phyloP scores from a whole-genome alignment of 371 early-diverging fungal species.

The Cokeromyces recurvatus region DNA sequence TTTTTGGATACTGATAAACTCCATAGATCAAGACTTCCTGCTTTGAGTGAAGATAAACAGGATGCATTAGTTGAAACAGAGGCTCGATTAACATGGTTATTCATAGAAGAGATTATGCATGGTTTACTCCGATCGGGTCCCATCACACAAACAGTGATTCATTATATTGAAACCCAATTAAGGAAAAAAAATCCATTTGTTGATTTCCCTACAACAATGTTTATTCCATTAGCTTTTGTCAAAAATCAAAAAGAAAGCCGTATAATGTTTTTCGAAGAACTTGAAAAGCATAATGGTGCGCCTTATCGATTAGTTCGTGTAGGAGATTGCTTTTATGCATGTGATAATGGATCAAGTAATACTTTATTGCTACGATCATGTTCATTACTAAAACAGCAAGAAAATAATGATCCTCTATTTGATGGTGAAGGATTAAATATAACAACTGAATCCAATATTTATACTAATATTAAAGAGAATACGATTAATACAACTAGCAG shows the following conservation, averaged over 20 bases:
- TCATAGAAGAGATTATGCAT: constrained; percentile 77
- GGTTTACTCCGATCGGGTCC: constrained; percentile 58
- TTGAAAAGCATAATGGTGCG: constrained; percentile 42
- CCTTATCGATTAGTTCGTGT: constrained; percentile 53
- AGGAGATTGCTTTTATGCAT: constrained; percentile 60
- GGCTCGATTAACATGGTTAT: constrained; percentile 55
- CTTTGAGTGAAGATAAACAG: constrained; percentile 49
- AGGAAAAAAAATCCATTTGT: constrained; percentile 63
- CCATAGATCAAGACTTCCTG: constrained; percentile 34
- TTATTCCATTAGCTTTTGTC: constrained; percentile 61
- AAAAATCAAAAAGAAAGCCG: constrained; percentile 44
- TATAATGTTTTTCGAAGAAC: constrained; percentile 55
- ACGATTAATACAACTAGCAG: not conserved
- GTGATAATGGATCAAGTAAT: constrained; percentile 30
- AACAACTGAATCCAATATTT: not conserved
- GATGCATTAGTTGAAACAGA: constrained; percentile 60
- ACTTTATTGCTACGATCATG: no score
- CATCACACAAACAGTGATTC: constrained; percentile 48
- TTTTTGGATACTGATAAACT: constrained; percentile 26
- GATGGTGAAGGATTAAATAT: constrained; percentile 18
- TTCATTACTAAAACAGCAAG: not conserved
- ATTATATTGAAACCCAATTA: constrained; percentile 58
- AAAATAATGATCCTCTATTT: constrained; percentile 2
- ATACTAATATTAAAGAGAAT: no score
- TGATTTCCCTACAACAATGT: constrained; percentile 60